Evolutionary conservation across 2,329 filamentous ascomycete genomes (phyloP), one percentile per base, ranked within the genome.

Genomic region (Bisporella sp.): DNA sequence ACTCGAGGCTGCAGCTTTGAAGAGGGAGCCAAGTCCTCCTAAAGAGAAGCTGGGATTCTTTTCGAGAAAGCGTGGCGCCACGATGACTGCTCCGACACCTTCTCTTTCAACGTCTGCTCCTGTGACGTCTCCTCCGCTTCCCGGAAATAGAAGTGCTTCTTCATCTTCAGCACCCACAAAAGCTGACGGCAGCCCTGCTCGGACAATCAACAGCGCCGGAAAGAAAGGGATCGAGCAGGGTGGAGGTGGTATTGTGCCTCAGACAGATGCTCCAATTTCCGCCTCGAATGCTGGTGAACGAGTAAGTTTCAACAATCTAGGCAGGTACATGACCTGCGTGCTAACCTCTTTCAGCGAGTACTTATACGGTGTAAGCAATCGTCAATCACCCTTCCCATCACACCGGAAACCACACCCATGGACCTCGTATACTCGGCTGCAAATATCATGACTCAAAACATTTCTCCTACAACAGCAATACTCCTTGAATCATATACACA

Each of bases 201-300:
- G 21, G 21, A 21, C 21, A 21, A 21, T 21, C 21, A 21, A 21
- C 21, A 21, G 21, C 21, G 21, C 21, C 21, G 21, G 21, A 21
- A 21, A 21, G 21, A 21, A 50, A 41, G 54, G 43, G 6, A 64
- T 62, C 46, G 52, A 58, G 31, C 57, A 60, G 46, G 61, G 63
- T 43, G 62, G 61, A 37, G 60, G 59, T 31, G 61, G 59, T 4
- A 59, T 65, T 50, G 61, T 78, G 2, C 73, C 79, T 29, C 76
- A 77, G 47, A 83, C 76, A 41, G 89, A 95, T 71, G 87, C 87
- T 28, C 90, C 90, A 1, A 74, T 84, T 7, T 90, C 89, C 48
- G 88, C 88, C 11, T 84, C 86, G 52, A 95, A 95, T 69, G 80
- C 85, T 54, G 85, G 84, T 43, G 87, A 91, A 63, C 76, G 89